Evolutionary conservation across 805 yeast genomes (phyloP), one percentile per base, ranked within the genome.

Genomic region (Saccharomyces kudriavzevii): DNA sequence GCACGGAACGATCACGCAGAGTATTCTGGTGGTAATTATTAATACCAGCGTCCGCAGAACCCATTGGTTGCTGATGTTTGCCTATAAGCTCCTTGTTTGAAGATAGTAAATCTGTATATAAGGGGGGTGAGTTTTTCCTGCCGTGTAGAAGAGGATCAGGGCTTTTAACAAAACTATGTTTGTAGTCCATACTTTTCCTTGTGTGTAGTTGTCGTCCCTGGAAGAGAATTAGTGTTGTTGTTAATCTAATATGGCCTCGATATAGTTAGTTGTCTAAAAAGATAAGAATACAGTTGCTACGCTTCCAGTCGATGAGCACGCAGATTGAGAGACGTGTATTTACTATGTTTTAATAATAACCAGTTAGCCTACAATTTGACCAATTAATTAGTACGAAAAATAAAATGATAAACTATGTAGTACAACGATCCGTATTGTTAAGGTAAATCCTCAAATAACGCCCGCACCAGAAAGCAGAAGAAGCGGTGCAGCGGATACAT

Each of bases 1-100:
- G 70, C 20, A 67, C 59, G 9, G 67, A 53, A 4, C 68, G 67
- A 48, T 68, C 71, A 49, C 62, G 61, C 43, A 68, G 52, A 22
- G 51, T 50, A 50, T 66, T 35, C 8, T 35, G 43, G 11, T 35
- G 43, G 17, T 17, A 17, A 35, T 9, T 8, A 35, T 35, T 35
- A 17, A n/a, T 17, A 17, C 4, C 22, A 35, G 43, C 11, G 9
- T 35, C 22, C 11, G 4, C 13, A 35, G 22, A 13, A 20, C 43
- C 43, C 43, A 17, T 9, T 17, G 43, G 22, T 20, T 35, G 29
- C 6, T 27, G 29, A 8, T 27, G 43, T 9, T 35, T 35, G 43
- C 22, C 5, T 35, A 17, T 35, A 9, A 17, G 43, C 24, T 35
- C 43, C 22, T 35, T 35, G 43, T 20, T 35, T 35, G 43, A 17